Conservation (phyloP, 192 early-diverging fungal species). For the Coemansia brasiliensis region DNA sequence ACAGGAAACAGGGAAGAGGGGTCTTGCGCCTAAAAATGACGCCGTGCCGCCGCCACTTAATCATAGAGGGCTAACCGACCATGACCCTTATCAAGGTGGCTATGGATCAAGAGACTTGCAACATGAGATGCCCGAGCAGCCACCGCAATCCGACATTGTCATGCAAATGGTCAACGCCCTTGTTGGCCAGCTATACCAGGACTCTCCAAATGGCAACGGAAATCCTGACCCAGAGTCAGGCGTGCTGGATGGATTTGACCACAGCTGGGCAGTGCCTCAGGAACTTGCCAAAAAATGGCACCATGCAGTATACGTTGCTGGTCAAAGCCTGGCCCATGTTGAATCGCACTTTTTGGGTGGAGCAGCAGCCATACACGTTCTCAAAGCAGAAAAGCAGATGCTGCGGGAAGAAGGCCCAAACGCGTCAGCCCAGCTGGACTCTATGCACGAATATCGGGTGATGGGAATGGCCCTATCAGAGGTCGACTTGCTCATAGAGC, state of each 20-base stretch:
- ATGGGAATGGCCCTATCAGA: constrained; percentile 42
- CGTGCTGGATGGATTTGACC: constrained; percentile 30
- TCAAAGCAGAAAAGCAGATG: constrained; percentile 22
- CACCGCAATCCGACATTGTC: background rate
- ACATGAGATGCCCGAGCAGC: background rate
- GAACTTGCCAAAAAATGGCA: constrained; percentile 33
- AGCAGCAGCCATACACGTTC: constrained; percentile 32
- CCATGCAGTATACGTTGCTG: constrained; percentile 19
- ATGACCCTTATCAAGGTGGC: background rate
- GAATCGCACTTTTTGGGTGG: constrained; percentile 32
- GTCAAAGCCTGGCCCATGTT: constrained; percentile 9
- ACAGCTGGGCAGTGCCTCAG: constrained; percentile 28
- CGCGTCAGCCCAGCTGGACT: constrained; percentile 7
- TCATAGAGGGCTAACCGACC: background rate
- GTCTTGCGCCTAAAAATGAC: background rate
- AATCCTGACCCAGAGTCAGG: constrained; percentile 5
- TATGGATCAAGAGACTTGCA: background rate
- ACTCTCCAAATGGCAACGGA: background rate
- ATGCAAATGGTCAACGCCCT: constrained; percentile 3
- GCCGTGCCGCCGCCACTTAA: background rate
- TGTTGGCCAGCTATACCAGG: constrained; percentile 4
- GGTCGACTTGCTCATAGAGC: constrained; percentile 21
- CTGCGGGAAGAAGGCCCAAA: background rate
- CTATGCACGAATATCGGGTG: constrained; percentile 27
- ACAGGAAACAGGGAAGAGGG: constrained; percentile 7